Evolutionary conservation across 352 stramenopile species (phyloP).

Genomic region (Phytophthora rubi): DNA sequence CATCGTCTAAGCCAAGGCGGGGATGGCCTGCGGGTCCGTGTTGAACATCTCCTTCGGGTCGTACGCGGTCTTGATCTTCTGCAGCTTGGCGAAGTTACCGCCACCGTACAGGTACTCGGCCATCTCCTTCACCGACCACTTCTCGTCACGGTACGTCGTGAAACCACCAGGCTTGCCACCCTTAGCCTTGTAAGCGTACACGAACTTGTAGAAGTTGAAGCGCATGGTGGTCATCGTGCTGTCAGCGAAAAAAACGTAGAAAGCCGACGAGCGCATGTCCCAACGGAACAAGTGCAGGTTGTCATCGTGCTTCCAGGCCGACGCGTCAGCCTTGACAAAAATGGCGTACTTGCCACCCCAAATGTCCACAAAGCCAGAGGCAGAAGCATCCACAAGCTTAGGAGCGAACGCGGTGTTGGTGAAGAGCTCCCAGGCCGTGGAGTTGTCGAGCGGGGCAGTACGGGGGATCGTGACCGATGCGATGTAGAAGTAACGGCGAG

Average conservation of each 20-base stretch:
- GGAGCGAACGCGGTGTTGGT: slow-evolving; percentile 22
- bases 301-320: slow-evolving; percentile 39
- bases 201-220: slow-evolving; percentile 7
- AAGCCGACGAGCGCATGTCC: slow-evolving; percentile 31
- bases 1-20: slow-evolving; percentile 18
- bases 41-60: too few relatives aligned
- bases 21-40: slow-evolving; percentile 34
- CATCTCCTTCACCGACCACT: slow-evolving; percentile 17
- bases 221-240: slow-evolving; percentile 17
- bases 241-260: slow-evolving; percentile 34
- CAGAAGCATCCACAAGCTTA: slow-evolving; percentile 24
- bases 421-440: slow-evolving; percentile 26
- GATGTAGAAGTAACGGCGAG: slow-evolving; percentile 38
- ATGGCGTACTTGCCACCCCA: slow-evolving; percentile 7
- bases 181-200: slow-evolving; percentile 24
- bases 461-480: slow-evolving; percentile 35
- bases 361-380: slow-evolving; percentile 19
- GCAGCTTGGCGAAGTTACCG: too few relatives aligned
- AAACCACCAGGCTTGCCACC: slow-evolving; percentile 30
- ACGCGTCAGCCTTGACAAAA: slow-evolving; percentile 16
- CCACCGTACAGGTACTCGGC: too few relatives aligned
- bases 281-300: slow-evolving; percentile 32
- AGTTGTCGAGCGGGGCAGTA: slow-evolving; percentile 21
- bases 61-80: too few relatives aligned
- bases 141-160: slow-evolving; percentile 13